phyloP scores from a whole-genome alignment of 768 basidiomycete species.

The Leccinum obscurum region DNA sequence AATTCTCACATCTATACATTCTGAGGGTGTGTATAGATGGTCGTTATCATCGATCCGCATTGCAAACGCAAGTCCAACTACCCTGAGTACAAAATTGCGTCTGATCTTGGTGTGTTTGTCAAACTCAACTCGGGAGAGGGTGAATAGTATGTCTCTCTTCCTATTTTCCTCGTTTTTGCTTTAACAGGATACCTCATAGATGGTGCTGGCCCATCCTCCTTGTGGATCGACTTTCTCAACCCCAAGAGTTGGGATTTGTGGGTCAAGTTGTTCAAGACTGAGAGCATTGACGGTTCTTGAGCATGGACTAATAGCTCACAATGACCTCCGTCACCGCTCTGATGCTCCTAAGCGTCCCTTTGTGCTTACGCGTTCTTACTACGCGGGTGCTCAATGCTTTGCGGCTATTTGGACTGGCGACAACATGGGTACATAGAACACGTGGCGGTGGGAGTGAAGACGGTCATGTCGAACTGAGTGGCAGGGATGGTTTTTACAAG shows the following conservation, averaged over 20 bases:
- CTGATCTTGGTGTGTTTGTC: conserved; percentile 75
- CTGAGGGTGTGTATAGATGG: conserved; percentile 63
- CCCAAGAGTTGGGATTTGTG: conserved; percentile 89
- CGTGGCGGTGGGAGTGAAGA: no score
- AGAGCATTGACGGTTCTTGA: conserved; percentile 7
- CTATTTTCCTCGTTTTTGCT: not conserved
- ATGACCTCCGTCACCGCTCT: no score
- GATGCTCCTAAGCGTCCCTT: no score
- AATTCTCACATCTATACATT: not conserved
- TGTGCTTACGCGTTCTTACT: no score
- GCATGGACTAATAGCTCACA: no score
- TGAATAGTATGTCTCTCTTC: conserved; percentile 54
- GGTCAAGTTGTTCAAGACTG: conserved; percentile 76
- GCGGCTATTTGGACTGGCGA: no score
- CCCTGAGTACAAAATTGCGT: conserved; percentile 82
- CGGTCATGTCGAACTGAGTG: no score
- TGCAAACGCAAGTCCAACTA: conserved; percentile 80
- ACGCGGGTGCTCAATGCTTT: no score
- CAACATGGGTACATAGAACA: no score
- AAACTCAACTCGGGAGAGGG: conserved; percentile 77
- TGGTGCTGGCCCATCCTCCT: conserved; percentile 97
- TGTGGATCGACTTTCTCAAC: conserved; percentile 98
- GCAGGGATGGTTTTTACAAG: no score
- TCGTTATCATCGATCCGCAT: conserved; percentile 96
- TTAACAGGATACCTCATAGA: conserved; percentile 5